phyloP scores from a whole-genome alignment of 192 early-diverging fungal species.

The Umbelopsis ramanniana region DNA sequence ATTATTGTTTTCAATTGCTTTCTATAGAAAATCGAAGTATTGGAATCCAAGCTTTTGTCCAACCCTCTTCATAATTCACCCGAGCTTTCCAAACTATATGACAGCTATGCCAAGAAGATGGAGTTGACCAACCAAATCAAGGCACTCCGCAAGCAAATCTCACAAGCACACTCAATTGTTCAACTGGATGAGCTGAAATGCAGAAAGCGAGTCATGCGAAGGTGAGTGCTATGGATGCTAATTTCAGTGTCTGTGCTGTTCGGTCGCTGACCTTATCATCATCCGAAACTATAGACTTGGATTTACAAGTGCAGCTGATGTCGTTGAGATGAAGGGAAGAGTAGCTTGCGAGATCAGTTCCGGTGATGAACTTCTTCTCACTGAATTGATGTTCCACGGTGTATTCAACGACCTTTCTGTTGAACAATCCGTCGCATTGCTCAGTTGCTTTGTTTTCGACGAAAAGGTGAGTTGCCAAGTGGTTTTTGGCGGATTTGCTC shows the following conservation, averaged over 20 bases:
- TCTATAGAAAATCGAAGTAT: slow-evolving; percentile 67
- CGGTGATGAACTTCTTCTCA: slow-evolving; percentile 93
- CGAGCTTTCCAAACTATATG: slow-evolving; percentile 62
- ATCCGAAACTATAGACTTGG: slow-evolving; percentile 56
- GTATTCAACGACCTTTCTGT: slow-evolving; percentile 92
- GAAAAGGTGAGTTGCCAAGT: slow-evolving; percentile 58
- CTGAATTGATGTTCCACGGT: slow-evolving; percentile 96
- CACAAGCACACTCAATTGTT: slow-evolving; percentile 78
- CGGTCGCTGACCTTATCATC: not conserved
- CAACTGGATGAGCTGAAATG: slow-evolving; percentile 94
- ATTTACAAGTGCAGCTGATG: slow-evolving; percentile 80
- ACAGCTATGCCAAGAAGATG: slow-evolving; percentile 69
- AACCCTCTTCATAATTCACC: slow-evolving; percentile 62
- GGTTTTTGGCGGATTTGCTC: not conserved
- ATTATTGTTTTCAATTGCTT: not conserved
- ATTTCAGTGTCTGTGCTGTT: not conserved
- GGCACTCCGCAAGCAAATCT: slow-evolving; percentile 70
- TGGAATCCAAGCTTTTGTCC: slow-evolving; percentile 68
- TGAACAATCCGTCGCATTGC: slow-evolving; percentile 83
- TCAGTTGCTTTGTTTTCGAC: slow-evolving; percentile 92
- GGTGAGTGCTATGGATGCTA: slow-evolving; percentile 35
- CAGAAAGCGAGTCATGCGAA: slow-evolving; percentile 87
- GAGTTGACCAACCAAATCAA: slow-evolving; percentile 64
- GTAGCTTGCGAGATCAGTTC: slow-evolving; percentile 97
- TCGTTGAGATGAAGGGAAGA: slow-evolving; percentile 96